Base-by-base conservation (phyloP, 108 stramenopile genomes). In the Skeletonema menzelii region DNA sequence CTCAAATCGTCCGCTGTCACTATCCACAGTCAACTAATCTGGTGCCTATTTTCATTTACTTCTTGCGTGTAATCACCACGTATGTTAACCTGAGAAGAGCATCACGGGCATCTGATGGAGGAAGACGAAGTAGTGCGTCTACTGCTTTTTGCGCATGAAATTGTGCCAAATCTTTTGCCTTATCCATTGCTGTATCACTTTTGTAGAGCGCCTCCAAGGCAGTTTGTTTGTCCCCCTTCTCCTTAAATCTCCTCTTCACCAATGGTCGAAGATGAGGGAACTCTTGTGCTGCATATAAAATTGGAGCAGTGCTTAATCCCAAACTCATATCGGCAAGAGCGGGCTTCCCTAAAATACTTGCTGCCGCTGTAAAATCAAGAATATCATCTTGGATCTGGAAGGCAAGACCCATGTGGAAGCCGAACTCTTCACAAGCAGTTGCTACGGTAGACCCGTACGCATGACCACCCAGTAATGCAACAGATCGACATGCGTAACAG, bases 351-450 rank as follows among this genome's bases (percentile, higher is more conserved):
- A 97, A 67, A 8, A 93, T 91, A 59, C 86, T 89, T 27, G 92
- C 91, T 6, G 95, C 92, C 17, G 93, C 92, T 10, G 96, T 95
- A 57, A 97, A 95, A 77, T 98, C 97, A 22, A 98, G 81, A 49
- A 98, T 96, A 67, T 98, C 97, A 77, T 98, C 97, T 70, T 97
- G 92, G 58, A 98, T 95, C 70, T 98, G 97, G 80, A 92, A 98
- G 8, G 97, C 97, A 28, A 98, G 86, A 22, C 97, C 97, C 83
- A 98, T 77, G 82, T 98, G 97, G 74, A 95, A 98, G 2, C 97
- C 97, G 76, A 96, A 97, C 80, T 98, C 95, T 86, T 98, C 97
- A 58, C 96, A 97, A 0, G 96, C 96, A 8, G 87, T 90, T 0
- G 97, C 89, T 47, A 90, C 88, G 19, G 87, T 89, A 27, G 88